A percentile compares a stretch with the other conserved stretches of the same genome.
Conservation (phyloP, 305 asterid genomes). For the Fraxinus baroniana region DNA sequence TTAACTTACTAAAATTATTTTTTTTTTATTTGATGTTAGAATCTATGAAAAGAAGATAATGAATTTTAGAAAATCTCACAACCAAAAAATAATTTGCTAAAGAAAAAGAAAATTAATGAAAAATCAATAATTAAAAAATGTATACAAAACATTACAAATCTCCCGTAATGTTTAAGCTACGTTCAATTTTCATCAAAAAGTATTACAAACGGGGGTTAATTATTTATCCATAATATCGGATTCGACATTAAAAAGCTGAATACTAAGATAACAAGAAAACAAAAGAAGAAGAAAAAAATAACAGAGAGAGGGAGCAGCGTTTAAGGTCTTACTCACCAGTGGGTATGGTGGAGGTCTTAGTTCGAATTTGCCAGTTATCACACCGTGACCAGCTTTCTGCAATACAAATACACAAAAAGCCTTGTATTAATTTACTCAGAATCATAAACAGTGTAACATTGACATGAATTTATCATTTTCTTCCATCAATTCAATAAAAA, state of each 20-base stretch:
- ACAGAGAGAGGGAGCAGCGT: background rate
- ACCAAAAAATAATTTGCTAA: too few species aligned
- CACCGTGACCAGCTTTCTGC: constrained; percentile 55
- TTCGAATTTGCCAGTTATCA: constrained; percentile 65
- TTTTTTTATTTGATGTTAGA: background rate
- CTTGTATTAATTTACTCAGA: background rate
- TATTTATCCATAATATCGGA: background rate
- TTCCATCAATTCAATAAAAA: background rate
- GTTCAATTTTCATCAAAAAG: background rate
- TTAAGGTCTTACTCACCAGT: constrained; percentile 46
- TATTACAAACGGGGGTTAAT: background rate
- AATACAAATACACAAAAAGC: constrained; percentile 18
- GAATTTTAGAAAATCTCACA: background rate
- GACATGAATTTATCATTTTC: constrained; percentile 27
- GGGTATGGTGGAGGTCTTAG: constrained; percentile 80
- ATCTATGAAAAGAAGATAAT: background rate
- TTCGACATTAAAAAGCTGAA: background rate
- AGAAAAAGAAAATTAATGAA: background rate
- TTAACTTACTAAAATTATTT: background rate
- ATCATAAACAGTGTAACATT: background rate
- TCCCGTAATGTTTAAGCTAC: background rate
- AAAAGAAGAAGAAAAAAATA: background rate
- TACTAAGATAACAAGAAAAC: background rate
- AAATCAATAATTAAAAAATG: too few species aligned
- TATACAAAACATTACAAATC: background rate